Percentiles rank a stretch among this genome's conserved stretches.
Evolutionary conservation across 306 rosid species (phyloP).

Genomic region (Abrus pulchellus): DNA sequence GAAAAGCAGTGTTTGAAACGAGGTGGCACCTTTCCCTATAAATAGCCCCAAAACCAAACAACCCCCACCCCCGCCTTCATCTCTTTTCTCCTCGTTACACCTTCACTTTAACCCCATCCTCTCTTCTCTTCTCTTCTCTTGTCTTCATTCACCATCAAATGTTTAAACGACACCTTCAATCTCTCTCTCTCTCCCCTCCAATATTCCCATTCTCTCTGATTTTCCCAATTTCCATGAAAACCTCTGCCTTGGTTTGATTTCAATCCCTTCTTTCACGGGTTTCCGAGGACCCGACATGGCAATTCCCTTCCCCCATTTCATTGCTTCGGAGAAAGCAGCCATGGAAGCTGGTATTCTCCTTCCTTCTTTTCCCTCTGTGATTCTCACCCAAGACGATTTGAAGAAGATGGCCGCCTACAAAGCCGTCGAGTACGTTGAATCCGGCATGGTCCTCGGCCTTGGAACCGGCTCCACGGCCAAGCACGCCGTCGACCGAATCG

Average conservation of each 20-base stretch:
- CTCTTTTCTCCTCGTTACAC: background rate
- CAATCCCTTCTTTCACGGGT: background rate
- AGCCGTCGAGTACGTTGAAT: slow-evolving; percentile 83
- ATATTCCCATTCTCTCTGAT: background rate
- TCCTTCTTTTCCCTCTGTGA: slow-evolving; percentile 54
- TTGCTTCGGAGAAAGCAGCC: slow-evolving; percentile 62
- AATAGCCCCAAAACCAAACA: slow-evolving; percentile 12
- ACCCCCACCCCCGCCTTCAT: background rate
- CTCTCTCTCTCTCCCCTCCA: background rate
- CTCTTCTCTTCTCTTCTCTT: too few relatives aligned
- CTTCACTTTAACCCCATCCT: slow-evolving; percentile 18
- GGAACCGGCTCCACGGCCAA: slow-evolving; percentile 94
- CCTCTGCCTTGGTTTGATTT: background rate
- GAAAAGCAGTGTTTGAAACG: slow-evolving; percentile 1
- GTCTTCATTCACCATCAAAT: slow-evolving; percentile 11
- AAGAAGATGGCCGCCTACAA: slow-evolving; percentile 93
- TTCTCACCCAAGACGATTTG: slow-evolving; percentile 81
- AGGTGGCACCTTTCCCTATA: slow-evolving; percentile 14
- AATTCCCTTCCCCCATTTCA: slow-evolving; percentile 64
- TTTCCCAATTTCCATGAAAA: background rate
- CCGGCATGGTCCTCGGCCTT: slow-evolving; percentile 90
- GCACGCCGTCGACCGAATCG: slow-evolving; percentile 86
- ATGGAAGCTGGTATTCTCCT: slow-evolving; percentile 68
- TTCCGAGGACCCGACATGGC: slow-evolving; percentile 55
- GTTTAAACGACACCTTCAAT: too few relatives aligned